Base-by-base conservation (phyloP, 805 yeast species). In the Myxozyma geophila region DNA sequence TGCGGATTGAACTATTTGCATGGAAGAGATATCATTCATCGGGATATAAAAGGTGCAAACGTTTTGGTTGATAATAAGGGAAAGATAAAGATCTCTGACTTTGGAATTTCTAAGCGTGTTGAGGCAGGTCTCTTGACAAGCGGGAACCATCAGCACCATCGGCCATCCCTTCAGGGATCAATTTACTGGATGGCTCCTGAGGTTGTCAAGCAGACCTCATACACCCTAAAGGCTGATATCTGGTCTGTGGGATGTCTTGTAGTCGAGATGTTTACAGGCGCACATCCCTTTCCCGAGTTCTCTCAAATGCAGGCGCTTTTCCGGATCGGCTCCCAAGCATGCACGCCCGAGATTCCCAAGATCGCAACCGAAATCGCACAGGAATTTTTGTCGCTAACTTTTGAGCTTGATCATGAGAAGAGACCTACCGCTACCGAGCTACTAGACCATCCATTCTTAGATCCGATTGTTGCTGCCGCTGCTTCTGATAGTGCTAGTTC, bases 111-210 rank as follows among this genome's bases (percentile, higher is more conserved):
- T 21, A 84, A 85, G 64, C 86, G 85, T 63, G 77, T 86, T 7
- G 87, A 89, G 46, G 85, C 89, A 40, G 78, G 71, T 78, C 80
- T 76, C 76, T 78, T 69, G 74, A 41, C 59, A 9, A 43, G 54
- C 35, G 59, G 59, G 13, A 54, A 33, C 28, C 37, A 54, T 37
- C 74, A 69, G 41, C 75, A 76, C 50, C 84, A 83, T 67, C 83
- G 98, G 50, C 92, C 90, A 1, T 91, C 97, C 0, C 77, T 91
- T 58, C 98, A 93, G 76, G 99, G 99, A 0, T 90, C 97, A 0
- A 92, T 93, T 0, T 95, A 88, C 73, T 95, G 99, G 98, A 95
- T 95, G 99, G 98, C 99, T 0, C 99, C 99, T 0, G 99, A 95
- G 74, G 98, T 95, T 8, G 98, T 95, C 17, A 90, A 92, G 71